Evolutionary conservation across 75 land plant species (phyloP), one percentile per base, ranked within the genome.

Genomic region (Selaginella moellendorffii): DNA sequence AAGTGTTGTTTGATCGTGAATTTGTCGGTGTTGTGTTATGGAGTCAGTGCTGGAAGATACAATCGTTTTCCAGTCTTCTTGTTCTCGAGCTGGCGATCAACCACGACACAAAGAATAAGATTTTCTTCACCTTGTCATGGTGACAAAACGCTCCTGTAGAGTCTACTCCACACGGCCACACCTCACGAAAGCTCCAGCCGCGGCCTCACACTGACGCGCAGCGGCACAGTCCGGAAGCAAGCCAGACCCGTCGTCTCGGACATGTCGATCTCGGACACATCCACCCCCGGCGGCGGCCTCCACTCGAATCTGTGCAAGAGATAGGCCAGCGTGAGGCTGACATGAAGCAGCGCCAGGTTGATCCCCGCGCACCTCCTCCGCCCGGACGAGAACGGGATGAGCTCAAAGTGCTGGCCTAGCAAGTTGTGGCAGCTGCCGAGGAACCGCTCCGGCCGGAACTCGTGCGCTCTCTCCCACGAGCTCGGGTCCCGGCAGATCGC

Each of bases 371-470:
- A 80, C 1, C 72, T 69, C 5, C 80, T 24, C 53, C 82, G 52
- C 1, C 80, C 76, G 0, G 68, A 64, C 21, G 63, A 54, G 60
- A 78, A 79, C 0, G 82, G 62, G 19, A 80, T 66, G 42, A 80
- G 63, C 29, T 68, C 22, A 0, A 80, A 65, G 0, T 70, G 62
- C 0, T 76, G 1, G 54, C 72, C 72, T 21, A 17, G 24, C n/a
- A 46, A 62, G 24, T 70, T 52, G 10, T 58, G 0, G 10, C 14
- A 0, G 12, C 24, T 54, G 18, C 21, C 68, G 0, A 82, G 1
- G 63, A 82, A 79, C 53, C 81, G 42, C 69, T 82, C 81, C 0
- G 84, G 84, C 0, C 24, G 1, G 29, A 82, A 82, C 63, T 68
- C 61, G 9, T 75, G 69, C 10, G 79, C 73, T 0, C 74, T 27